A percentile compares a stretch with the other conserved stretches of the same genome.
Evolutionary conservation across 768 basidiomycete genomes (phyloP).

Genomic region (Xerocomus potaroensis): DNA sequence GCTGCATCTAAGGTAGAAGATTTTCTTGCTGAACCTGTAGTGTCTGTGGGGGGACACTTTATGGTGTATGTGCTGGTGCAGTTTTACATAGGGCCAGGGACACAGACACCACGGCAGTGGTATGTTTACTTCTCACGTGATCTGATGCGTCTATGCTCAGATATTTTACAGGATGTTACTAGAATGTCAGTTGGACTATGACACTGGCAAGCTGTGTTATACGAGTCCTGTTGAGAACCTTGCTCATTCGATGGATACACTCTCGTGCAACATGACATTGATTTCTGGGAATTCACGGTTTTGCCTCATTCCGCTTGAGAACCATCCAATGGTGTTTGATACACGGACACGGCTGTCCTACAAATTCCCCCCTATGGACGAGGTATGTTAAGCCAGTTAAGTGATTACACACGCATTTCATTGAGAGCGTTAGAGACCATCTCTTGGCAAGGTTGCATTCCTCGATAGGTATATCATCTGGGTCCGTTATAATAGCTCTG

Average conservation of each 20-base stretch:
- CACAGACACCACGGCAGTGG: accelerated
- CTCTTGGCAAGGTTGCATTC: neutral
- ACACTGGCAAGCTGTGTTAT: neutral
- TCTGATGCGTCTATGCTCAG: too few species aligned
- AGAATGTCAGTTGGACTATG: neutral
- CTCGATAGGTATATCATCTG: too few species aligned
- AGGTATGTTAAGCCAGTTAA: conserved; percentile 13
- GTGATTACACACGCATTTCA: neutral
- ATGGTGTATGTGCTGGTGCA: neutral
- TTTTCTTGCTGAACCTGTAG: neutral
- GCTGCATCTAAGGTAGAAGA: accelerated
- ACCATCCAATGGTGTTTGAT: neutral
- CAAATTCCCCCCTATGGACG: accelerated
- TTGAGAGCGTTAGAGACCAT: neutral
- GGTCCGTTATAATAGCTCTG: too few species aligned
- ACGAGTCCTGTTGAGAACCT: neutral
- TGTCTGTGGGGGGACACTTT: neutral
- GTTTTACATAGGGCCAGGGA: too few species aligned
- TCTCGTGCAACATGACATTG: neutral
- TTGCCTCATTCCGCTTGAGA: neutral
- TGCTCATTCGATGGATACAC: too few species aligned
- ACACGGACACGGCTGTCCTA: neutral
- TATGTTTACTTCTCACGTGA: neutral
- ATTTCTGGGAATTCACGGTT: neutral
- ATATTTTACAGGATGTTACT: neutral